Evolutionary conservation across 23 red algal genomes (phyloP).

Genomic region (Gracilaria domingensis): DNA sequence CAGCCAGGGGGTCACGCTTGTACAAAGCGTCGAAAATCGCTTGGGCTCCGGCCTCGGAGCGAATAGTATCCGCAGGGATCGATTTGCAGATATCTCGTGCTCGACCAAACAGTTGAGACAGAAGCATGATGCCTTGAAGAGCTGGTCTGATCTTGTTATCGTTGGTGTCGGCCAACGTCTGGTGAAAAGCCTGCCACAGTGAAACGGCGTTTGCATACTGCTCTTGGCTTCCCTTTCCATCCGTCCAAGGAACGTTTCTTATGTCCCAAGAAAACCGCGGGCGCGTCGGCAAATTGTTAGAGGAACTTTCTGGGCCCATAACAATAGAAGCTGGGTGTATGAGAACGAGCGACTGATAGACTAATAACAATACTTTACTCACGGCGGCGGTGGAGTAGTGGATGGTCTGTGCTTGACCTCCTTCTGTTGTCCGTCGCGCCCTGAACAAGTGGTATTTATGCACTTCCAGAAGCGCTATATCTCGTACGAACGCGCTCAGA

Average conservation of each 20-base stretch:
- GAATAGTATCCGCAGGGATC: neutral
- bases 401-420: too few species aligned
- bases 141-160: neutral
- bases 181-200: constrained; percentile 18
- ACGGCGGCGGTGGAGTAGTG: too few species aligned
- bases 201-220: constrained; percentile 19
- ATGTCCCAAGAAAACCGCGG: constrained; percentile 8
- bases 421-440: too few species aligned
- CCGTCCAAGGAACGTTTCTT: neutral
- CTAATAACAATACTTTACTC: too few species aligned
- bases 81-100: constrained; percentile 21
- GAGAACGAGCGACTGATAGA: too few species aligned
- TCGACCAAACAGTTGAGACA: constrained; percentile 1
- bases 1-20: constrained; percentile 19
- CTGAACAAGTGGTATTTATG: too few species aligned
- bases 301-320: constrained; percentile 28
- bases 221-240: constrained; percentile 19
- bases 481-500: too few species aligned
- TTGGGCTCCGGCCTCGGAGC: neutral
- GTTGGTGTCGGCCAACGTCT: neutral
- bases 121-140: neutral
- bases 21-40: constrained; percentile 35
- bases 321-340: neutral
- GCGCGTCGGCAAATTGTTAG: neutral
- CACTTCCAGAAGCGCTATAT: too few species aligned